Percentiles rank a stretch among this genome's conserved stretches.
Conservation (phyloP, 805 yeast genomes). For the Yarrowia divulgata region DNA sequence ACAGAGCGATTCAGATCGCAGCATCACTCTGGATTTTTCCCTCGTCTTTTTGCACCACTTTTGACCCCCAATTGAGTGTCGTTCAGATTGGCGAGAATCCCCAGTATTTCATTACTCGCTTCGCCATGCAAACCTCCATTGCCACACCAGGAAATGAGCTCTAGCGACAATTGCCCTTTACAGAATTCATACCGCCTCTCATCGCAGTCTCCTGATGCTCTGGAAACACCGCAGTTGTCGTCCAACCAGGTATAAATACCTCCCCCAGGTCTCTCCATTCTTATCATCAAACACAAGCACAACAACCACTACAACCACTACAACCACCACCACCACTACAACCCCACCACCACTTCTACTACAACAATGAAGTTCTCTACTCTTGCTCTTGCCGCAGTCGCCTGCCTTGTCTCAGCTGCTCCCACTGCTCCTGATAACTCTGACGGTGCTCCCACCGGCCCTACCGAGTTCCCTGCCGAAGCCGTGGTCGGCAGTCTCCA, state of each 20-base stretch:
- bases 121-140: background rate
- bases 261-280: background rate
- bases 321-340: background rate
- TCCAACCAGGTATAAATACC: constrained; percentile 15
- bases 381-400: constrained; percentile 17
- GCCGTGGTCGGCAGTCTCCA: constrained; percentile 18
- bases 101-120: background rate
- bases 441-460: background rate
- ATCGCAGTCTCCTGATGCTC: background rate
- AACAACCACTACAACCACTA: constrained; percentile 7
- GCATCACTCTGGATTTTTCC: background rate
- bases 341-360: background rate
- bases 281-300: background rate
- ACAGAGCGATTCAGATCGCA: background rate
- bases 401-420: constrained; percentile 19
- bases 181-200: constrained; percentile 13
- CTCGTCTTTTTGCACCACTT: background rate
- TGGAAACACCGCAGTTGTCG: background rate
- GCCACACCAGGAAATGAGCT: constrained; percentile 3
- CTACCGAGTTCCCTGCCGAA: background rate
- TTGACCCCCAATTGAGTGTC: background rate
- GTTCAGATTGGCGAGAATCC: background rate
- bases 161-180: constrained; percentile 3
- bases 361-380: constrained; percentile 24
- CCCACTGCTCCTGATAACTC: background rate